phyloP scores from a whole-genome alignment of 345 rosid genomes.

The Isatis tinctoria region DNA sequence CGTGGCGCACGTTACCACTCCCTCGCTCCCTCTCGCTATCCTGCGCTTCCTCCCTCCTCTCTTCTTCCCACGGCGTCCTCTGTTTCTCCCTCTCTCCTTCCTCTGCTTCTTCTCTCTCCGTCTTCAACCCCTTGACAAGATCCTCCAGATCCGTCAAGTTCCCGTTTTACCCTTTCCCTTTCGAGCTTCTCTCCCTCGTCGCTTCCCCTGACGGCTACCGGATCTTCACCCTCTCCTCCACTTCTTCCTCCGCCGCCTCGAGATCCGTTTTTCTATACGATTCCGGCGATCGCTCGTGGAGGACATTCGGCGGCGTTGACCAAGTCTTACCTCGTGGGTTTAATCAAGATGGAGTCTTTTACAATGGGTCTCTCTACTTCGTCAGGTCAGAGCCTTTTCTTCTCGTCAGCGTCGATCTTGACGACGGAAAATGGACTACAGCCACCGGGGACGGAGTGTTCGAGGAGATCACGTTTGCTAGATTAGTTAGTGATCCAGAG shows the following conservation, averaged over 20 bases:
- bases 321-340: slow-evolving; percentile 37
- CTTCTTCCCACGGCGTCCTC: slow-evolving; percentile 70
- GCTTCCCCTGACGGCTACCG: slow-evolving; percentile 47
- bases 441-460: slow-evolving; percentile 29
- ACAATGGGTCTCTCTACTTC: slow-evolving; percentile 53
- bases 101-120: slow-evolving; percentile 42
- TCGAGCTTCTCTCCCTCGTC: slow-evolving; percentile 59
- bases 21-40: slow-evolving; percentile 38
- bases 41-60: slow-evolving; percentile 32
- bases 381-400: slow-evolving; percentile 63
- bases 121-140: slow-evolving; percentile 60
- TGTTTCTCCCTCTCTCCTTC: slow-evolving; percentile 58
- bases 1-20: slow-evolving; percentile 54
- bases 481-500: slow-evolving; percentile 53
- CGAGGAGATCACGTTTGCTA: slow-evolving; percentile 52
- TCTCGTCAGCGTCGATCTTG: slow-evolving; percentile 42
- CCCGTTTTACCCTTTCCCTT: slow-evolving; percentile 61
- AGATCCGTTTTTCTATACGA: slow-evolving; percentile 54
- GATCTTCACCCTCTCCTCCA: slow-evolving; percentile 54
- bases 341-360: slow-evolving; percentile 61
- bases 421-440: slow-evolving; percentile 46
- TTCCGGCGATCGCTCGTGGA: slow-evolving; percentile 52
- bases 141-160: slow-evolving; percentile 53
- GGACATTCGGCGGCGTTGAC: slow-evolving; percentile 36
- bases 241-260: slow-evolving; percentile 23